Base-by-base conservation (phyloP, 164 flowering plant genomes). In the Magnolia officinalis region DNA sequence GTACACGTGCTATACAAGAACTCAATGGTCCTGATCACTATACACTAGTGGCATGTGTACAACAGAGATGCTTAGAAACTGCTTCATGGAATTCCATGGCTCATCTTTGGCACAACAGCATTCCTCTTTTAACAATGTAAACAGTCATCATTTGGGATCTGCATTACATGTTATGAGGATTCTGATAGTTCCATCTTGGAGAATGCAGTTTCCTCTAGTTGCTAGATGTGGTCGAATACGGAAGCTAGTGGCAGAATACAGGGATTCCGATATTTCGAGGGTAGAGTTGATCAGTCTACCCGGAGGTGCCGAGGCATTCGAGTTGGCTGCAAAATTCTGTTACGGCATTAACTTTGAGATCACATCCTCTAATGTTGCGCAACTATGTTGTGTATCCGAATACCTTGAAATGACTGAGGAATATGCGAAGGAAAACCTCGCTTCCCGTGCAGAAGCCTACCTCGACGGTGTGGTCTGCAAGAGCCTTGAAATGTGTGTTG, bases 371-470 rank as follows among this genome's bases (percentile, higher is more conserved):
- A 95, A 90, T 79, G 97, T 95, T 71, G 96, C 97, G 20, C 92
- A 89, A 79, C 90, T 95, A 2, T 82, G 85, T 65, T 93, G 99
- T 77, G 87, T 85, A 45, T 86, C 98, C 37, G 94, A 95, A 76
- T 92, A 88, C 86, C 99, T 95, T 18, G 97, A 95, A 85, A 93
- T 95, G 99, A 85, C 89, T 9, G 99, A 95, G 71, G 93, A 88
- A 26, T 92, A 85, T 74, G 87, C 94, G 8, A 86, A 88, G 59
- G 93, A 89, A 72, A 93, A 90, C 82, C 94, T 95, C 72, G 87
- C 83, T 52, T 86, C 89, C 19, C 89, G 97, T 7, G 87, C 95
- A 19, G 97, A 90, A 81, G 94, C 88, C 63, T 92, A 92, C 80
- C 84, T 95, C 10, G 90, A 93, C 8, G 82, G 82, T 69, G 78